Percentiles rank a stretch among this genome's conserved stretches.
Conservation (phyloP, 306 rosid species). For the Cucurbita pepo region DNA sequence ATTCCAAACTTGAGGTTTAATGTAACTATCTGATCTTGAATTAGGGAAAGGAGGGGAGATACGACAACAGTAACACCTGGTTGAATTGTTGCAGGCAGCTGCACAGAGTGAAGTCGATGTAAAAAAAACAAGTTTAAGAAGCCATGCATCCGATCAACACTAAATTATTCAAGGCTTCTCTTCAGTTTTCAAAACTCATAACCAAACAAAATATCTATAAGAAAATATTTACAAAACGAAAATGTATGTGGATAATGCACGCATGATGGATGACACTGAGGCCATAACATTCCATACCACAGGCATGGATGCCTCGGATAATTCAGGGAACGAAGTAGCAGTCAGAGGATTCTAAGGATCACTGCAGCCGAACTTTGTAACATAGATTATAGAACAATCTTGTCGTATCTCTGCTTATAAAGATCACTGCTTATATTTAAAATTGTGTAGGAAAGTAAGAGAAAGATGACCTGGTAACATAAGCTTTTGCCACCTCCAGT, state of each 20-base stretch:
- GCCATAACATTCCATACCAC: background rate
- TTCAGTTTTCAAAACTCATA: background rate
- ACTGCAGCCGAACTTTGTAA: background rate
- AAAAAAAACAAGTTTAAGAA: background rate
- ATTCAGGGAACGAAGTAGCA: background rate
- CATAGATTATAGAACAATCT: background rate
- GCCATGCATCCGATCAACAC: background rate
- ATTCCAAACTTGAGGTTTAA: conserved; percentile 78
- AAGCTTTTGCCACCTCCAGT: conserved; percentile 98
- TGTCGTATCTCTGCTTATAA: too few species aligned
- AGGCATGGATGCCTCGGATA: background rate
- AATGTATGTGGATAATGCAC: background rate
- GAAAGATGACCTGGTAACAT: conserved; percentile 74
- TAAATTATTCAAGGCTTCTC: background rate
- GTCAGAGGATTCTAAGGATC: background rate
- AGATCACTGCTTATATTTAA: background rate
- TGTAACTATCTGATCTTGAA: conserved; percentile 89
- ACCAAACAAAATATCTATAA: background rate
- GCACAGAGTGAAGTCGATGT: conserved; percentile 1
- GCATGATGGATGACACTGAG: background rate
- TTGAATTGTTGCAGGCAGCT: conserved; percentile 94
- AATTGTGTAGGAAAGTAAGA: conserved; percentile 11
- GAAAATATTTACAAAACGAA: background rate
- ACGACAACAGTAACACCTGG: conserved; percentile 74
- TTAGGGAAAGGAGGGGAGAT: conserved; percentile 91